Evolutionary conservation across 768 basidiomycete genomes (phyloP).

Genomic region (Leccinum broughii): DNA sequence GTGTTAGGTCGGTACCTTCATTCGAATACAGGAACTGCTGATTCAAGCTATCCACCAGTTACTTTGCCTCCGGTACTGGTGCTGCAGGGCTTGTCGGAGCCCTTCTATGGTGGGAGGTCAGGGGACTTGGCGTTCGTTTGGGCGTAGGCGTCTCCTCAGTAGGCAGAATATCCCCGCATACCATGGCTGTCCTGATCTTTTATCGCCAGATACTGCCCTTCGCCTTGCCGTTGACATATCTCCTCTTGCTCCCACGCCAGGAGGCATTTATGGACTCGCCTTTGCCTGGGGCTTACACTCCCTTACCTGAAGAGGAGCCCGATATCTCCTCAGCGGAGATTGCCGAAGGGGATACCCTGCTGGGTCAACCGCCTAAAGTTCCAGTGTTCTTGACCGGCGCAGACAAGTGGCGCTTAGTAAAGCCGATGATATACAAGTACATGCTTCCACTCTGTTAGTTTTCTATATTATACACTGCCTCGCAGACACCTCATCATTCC

Average conservation of each 20-base stretch:
- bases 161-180: slow-evolving; percentile 26
- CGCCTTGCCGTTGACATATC: slow-evolving; percentile 74
- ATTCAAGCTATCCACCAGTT: slow-evolving; percentile 43
- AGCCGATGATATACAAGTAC: slow-evolving; percentile 75
- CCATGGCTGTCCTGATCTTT: not conserved
- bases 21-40: not conserved
- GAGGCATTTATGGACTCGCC: slow-evolving; percentile 47
- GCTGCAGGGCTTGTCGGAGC: slow-evolving; percentile 93
- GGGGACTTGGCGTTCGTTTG: slow-evolving; percentile 76
- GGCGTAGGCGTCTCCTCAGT: slow-evolving; percentile 87
- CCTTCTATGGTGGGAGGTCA: slow-evolving; percentile 91
- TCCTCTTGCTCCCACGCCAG: slow-evolving; percentile 70
- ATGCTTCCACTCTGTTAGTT: slow-evolving; percentile 92
- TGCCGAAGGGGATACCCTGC: slow-evolving; percentile 32
- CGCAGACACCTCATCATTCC: slow-evolving; percentile 14
- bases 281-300: slow-evolving; percentile 37
- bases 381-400: slow-evolving; percentile 54
- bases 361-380: slow-evolving; percentile 38
- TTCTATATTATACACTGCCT: not conserved
- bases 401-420: slow-evolving; percentile 83
- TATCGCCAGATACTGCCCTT: slow-evolving; percentile 71
- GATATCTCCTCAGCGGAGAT: slow-evolving; percentile 22
- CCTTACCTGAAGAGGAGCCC: slow-evolving; percentile 37
- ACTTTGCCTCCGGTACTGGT: slow-evolving; percentile 93
- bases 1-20: slow-evolving; percentile 63